These are phyloP conservation scores for Kazachstania sp. DNA, from an alignment of 1,139 yeast genomes.

Conservation along the genomic window DNA sequence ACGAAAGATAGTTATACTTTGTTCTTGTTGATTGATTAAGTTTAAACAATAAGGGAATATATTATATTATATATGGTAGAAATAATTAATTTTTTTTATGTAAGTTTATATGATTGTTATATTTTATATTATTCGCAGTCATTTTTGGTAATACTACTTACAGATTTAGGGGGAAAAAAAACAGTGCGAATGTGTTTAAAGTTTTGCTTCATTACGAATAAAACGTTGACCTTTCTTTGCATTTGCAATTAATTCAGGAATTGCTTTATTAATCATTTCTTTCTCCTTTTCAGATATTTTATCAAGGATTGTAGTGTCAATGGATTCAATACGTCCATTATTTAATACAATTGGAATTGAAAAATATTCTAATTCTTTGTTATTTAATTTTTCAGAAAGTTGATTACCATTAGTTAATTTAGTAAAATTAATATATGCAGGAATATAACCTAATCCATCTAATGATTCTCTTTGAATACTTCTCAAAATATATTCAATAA, in stretches of 20 bases:
- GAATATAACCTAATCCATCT: slow-evolving; percentile 25
- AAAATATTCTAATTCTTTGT: slow-evolving; percentile 41
- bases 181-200: background rate
- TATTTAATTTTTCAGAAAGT: slow-evolving; percentile 33
- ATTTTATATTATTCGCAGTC: too few species aligned
- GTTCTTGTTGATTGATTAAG: too few species aligned
- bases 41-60: too few species aligned
- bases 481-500: slow-evolving; percentile 50
- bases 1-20: too few species aligned
- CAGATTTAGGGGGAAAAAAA: too few species aligned
- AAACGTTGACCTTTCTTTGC: slow-evolving; percentile 55
- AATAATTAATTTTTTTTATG: too few species aligned
- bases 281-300: slow-evolving; percentile 38
- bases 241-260: slow-evolving; percentile 46
- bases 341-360: slow-evolving; percentile 52
- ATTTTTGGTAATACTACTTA: too few species aligned
- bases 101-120: too few species aligned
- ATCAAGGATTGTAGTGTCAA: slow-evolving; percentile 40
- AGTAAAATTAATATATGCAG: slow-evolving; percentile 51
- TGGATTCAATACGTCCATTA: slow-evolving; percentile 41
- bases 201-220: slow-evolving; percentile 32
- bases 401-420: slow-evolving; percentile 45
- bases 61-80: too few species aligned
- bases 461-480: slow-evolving; percentile 18
- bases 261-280: slow-evolving; percentile 43